Evolutionary conservation across 805 yeast genomes (phyloP), one percentile per base, ranked within the genome.

Genomic region (Debaryomyces maramus): DNA sequence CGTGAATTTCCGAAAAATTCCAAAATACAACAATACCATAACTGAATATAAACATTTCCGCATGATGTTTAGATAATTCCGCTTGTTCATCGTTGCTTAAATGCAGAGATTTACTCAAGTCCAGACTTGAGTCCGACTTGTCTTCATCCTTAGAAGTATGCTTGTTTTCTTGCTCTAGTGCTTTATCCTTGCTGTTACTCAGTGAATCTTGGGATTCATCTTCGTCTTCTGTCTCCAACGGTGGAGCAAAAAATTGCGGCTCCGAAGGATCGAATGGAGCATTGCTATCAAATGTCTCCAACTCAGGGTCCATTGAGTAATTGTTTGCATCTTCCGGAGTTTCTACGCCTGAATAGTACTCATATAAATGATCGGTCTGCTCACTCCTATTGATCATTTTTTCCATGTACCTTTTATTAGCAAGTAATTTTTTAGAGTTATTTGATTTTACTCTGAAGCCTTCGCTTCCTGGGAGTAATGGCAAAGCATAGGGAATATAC

Each of bases 11-110:
- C 2, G 91, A 81, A 52, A 93, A 89, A 56, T 93, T 93, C 99
- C 99, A 93, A 55, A 93, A 90, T 15, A 93, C 97, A n/a, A 93
- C 88, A 10, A 91, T 95, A 15, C 99, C 99, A 58, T 93, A 93
- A 38, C 80, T 82, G 58, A 91, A 81, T 10, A 93, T 77, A 55
- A 93, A 93, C 72, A 93, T 75, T 55, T 91, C 98, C 0, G 97
- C 91, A 39, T 70, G 73, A 57, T 83, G 87, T 47, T 78, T 78
- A 3, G 76, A 63, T 36, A 75, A 67, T 43, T 79, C 81, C 0
- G 43, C 45, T 23, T 36, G 26, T 3, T 32, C 32, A 2, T 10
- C 28, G 9, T 8, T 29, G 13, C 34, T 28, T 7, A 18, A 19
- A 22, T 20, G n/a, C 11, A 15, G 4, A 4, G 32, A 19, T 14